Evolutionary conservation across 2,329 filamentous ascomycete genomes (phyloP).

Genomic region (Paracamarosporium sp.): DNA sequence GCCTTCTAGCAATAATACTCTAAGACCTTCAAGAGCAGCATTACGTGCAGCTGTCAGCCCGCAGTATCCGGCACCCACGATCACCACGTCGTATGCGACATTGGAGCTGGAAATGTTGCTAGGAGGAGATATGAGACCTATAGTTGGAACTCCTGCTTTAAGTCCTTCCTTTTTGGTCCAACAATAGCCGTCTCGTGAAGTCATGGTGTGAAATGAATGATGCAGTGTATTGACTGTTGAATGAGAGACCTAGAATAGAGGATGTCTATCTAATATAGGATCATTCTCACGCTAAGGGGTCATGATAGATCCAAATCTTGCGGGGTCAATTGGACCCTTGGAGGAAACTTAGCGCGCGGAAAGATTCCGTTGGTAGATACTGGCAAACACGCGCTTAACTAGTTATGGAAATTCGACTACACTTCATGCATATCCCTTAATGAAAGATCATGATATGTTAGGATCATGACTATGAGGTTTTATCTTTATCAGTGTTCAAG

Average conservation of each 20-base stretch:
- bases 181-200: constrained; percentile 27
- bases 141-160: constrained; percentile 23
- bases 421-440: neutral
- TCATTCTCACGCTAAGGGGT: neutral
- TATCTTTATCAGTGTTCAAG: too few relatives aligned
- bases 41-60: constrained; percentile 34
- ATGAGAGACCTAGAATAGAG: neutral
- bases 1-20: constrained; percentile 46
- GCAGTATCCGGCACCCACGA: constrained; percentile 33
- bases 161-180: constrained; percentile 27
- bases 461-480: too few relatives aligned
- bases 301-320: neutral
- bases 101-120: constrained; percentile 21
- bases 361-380: neutral
- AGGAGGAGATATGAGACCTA: constrained; percentile 24
- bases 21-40: constrained; percentile 22
- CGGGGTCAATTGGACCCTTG: neutral
- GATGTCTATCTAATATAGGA: neutral
- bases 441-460: too few relatives aligned
- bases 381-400: neutral
- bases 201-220: constrained; percentile 14
- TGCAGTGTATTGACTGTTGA: too few relatives aligned
- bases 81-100: constrained; percentile 25
- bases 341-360: neutral
- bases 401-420: neutral